Conservation (phyloP, 2,329 filamentous ascomycete genomes). For the Rutstroemia sydowiana region DNA sequence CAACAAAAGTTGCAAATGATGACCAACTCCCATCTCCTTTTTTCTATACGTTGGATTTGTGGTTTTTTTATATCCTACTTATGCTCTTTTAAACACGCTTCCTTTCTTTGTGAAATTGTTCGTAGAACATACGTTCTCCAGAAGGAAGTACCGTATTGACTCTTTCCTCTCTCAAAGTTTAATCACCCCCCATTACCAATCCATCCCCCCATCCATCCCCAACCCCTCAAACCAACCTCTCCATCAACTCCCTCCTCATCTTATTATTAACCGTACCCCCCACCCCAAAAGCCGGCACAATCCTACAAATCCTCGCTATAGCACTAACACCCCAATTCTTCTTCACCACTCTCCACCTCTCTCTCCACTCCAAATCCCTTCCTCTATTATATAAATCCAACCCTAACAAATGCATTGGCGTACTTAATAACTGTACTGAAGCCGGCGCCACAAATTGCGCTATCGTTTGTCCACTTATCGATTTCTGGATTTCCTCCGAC, state of each 20-base stretch:
- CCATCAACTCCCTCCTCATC: slow-evolving; percentile 58
- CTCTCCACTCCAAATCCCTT: slow-evolving; percentile 38
- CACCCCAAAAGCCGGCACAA: slow-evolving; percentile 82
- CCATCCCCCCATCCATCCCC: no score
- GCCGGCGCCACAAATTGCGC: slow-evolving; percentile 80
- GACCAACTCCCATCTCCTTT: no score
- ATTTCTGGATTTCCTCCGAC: slow-evolving; percentile 43
- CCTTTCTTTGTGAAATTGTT: no score
- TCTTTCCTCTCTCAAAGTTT: no score
- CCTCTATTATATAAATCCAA: slow-evolving; percentile 78
- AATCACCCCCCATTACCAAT: no score
- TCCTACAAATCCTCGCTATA: slow-evolving; percentile 70
- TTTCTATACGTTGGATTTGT: no score
- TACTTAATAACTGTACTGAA: slow-evolving; percentile 69
- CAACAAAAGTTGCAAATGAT: no score
- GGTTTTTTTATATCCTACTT: no score
- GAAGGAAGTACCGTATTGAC: no score
- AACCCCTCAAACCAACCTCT: slow-evolving; percentile 14
- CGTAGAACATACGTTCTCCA: no score
- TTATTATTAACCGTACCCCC: slow-evolving; percentile 80
- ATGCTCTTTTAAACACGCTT: no score
- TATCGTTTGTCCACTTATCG: slow-evolving; percentile 47
- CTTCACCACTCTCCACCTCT: slow-evolving; percentile 61
- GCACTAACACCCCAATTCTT: slow-evolving; percentile 71
- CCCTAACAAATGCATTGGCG: slow-evolving; percentile 77